Evolutionary conservation across 108 stramenopile species (phyloP).

Genomic region (Skeletonema marinoi): DNA sequence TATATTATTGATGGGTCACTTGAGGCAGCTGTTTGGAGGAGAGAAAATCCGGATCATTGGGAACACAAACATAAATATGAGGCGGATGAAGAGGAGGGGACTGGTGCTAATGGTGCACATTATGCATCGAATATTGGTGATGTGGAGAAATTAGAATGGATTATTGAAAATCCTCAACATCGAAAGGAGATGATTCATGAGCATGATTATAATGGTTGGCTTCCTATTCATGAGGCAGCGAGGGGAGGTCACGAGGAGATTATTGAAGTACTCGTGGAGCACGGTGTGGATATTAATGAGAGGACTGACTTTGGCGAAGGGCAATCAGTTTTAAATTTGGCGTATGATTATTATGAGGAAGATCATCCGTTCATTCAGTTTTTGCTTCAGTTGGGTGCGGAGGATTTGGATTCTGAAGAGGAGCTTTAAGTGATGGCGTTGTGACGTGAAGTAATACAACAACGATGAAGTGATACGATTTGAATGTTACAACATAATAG

Average conservation of each 20-base stretch:
- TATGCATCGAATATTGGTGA: constrained; percentile 7
- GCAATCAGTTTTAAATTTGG: constrained; percentile 47
- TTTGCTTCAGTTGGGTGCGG: constrained; percentile 45
- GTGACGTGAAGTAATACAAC: no score
- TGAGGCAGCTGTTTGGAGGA: constrained; percentile 52
- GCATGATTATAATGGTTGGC: constrained; percentile 63
- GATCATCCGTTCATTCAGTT: constrained; percentile 44
- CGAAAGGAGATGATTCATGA: constrained; percentile 5
- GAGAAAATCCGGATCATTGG: constrained; percentile 51
- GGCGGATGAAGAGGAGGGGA: constrained; percentile 16
- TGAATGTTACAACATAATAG: no score
- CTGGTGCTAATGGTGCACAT: neutral
- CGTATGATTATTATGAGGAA: constrained; percentile 31
- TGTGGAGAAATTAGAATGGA: neutral
- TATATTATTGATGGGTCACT: constrained; percentile 53
- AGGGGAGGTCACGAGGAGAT: constrained; percentile 58
- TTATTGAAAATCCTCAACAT: neutral
- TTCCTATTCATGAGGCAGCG: constrained; percentile 59
- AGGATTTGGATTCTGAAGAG: constrained; percentile 49
- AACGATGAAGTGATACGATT: no score
- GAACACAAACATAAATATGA: constrained; percentile 16
- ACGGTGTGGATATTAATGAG: constrained; percentile 65
- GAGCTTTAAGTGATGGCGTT: constrained; percentile 2
- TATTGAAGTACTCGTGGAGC: constrained; percentile 54
- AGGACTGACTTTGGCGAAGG: constrained; percentile 58